Evolutionary conservation across 2,329 filamentous ascomycete genomes (phyloP).

Genomic region (Alternaria alternata): DNA sequence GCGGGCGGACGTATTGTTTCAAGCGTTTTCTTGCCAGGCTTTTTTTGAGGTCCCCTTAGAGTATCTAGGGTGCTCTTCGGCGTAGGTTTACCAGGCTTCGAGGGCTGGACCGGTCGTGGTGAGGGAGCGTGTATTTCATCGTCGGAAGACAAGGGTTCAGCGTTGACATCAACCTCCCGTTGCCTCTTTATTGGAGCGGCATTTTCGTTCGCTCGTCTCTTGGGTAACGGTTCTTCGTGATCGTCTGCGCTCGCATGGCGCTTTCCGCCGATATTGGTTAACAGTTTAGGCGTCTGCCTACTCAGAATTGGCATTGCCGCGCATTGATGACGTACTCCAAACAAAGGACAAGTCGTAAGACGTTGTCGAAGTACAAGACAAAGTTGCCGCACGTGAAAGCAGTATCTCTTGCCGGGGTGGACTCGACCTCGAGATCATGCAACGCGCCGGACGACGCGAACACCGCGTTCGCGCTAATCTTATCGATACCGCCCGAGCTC

Average conservation of each 20-base stretch:
- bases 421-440: background rate
- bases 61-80: background rate
- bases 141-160: conserved; percentile 34
- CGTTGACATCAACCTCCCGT: conserved; percentile 21
- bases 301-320: conserved; percentile 23
- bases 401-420: background rate
- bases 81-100: conserved; percentile 4
- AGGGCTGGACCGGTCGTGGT: conserved; percentile 13
- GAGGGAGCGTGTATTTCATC: conserved; percentile 23
- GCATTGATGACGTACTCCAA: background rate
- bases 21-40: background rate
- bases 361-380: background rate
- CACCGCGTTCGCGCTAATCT: conserved; percentile 18
- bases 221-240: conserved; percentile 40
- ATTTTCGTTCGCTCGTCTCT: conserved; percentile 8
- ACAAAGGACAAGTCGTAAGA: background rate
- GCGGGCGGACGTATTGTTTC: conserved; percentile 15
- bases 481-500: conserved; percentile 21
- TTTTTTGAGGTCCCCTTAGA: conserved; percentile 15
- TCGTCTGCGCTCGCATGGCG: conserved; percentile 49
- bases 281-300: conserved; percentile 28
- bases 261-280: conserved; percentile 42
- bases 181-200: background rate
- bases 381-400: background rate
- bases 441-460: conserved; percentile 13